phyloP scores from a whole-genome alignment of 2,329 filamentous ascomycete species.

The Ustilaginoidea virens region DNA sequence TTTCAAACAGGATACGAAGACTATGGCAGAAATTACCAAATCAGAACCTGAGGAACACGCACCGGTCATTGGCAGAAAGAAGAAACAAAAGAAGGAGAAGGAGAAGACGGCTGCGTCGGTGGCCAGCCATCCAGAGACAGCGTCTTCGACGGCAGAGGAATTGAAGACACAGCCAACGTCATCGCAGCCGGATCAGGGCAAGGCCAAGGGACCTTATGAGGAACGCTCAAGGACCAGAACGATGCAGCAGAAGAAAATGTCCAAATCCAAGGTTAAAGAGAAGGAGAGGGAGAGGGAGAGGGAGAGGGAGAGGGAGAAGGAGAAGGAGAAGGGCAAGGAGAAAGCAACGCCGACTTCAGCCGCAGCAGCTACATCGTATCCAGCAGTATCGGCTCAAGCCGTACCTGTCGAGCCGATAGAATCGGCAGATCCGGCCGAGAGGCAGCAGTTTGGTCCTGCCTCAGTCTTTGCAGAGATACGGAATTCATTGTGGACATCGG shows the following conservation, averaged over 20 bases:
- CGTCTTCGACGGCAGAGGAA: background rate
- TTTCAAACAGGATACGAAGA: conserved; percentile 45
- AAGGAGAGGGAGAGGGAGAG: conserved; percentile 11
- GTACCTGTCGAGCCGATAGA: conserved; percentile 8
- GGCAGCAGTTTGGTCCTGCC: conserved; percentile 15
- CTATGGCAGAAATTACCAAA: conserved; percentile 33
- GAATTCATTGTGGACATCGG: conserved; percentile 16
- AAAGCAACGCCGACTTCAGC: conserved; percentile 2
- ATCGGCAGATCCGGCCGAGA: conserved; percentile 12
- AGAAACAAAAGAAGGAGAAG: conserved; percentile 71
- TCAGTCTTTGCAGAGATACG: conserved; percentile 21
- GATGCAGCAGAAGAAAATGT: conserved; percentile 14
- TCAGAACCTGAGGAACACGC: conserved; percentile 44
- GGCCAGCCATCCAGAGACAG: conserved; percentile 4
- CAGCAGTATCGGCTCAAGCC: conserved; percentile 7
- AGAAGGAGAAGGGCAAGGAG: conserved; percentile 3
- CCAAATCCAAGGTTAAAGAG: conserved; percentile 15
- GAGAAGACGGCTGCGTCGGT: conserved; percentile 9
- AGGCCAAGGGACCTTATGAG: no score
- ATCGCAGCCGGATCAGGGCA: conserved; percentile 5
- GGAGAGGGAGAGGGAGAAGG: conserved; percentile 4
- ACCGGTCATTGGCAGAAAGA: conserved; percentile 66
- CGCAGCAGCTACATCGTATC: conserved; percentile 1
- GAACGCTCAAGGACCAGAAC: no score
- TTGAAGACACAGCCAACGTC: background rate